These are phyloP conservation scores for Clohesyomyces aquaticus DNA, from an alignment of 495 filamentous ascomycete species.

Conservation along the genomic window DNA sequence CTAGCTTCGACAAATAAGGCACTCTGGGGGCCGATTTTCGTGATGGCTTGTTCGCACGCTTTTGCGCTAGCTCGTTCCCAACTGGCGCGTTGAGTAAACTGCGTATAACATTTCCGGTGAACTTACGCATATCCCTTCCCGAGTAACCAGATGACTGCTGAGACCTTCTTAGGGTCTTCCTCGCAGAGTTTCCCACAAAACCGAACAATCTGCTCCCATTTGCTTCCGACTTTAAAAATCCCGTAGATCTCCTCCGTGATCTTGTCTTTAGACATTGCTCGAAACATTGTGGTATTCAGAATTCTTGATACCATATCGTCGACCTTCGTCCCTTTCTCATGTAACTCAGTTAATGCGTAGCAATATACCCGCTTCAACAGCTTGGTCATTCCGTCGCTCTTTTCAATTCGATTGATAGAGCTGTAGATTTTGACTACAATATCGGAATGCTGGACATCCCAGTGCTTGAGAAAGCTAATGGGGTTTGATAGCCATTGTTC, in stretches of 20 bases:
- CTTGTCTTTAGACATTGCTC: constrained; percentile 13
- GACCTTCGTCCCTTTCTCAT: constrained; percentile 10
- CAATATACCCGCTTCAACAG: constrained; percentile 16
- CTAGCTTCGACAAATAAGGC: constrained; percentile 14
- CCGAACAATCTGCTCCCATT: constrained; percentile 9
- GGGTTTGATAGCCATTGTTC: constrained; percentile 12
- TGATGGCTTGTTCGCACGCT: constrained; percentile 7
- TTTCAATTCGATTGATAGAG: constrained; percentile 15
- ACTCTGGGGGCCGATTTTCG: constrained; percentile 7
- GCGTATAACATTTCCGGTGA: constrained; percentile 14
- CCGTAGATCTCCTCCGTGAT: constrained; percentile 10
- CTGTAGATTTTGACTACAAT: constrained; percentile 14
- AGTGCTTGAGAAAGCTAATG: constrained; percentile 14
- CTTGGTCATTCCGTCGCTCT: constrained; percentile 12
- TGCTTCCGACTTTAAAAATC: constrained; percentile 13
- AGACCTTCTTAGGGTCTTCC: constrained; percentile 7
- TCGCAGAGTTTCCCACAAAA: constrained; percentile 12
- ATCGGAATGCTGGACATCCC: constrained; percentile 14
- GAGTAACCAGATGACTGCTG: constrained; percentile 12
- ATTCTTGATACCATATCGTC: constrained; percentile 15
- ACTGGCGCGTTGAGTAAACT: constrained; percentile 11
- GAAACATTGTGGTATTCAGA: constrained; percentile 11
- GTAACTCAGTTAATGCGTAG: constrained; percentile 12
- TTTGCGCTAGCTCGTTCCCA: constrained; percentile 10
- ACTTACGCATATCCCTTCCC: constrained; percentile 10